Conservation (phyloP, 345 rosid species). For the Pistacia integerrima region DNA sequence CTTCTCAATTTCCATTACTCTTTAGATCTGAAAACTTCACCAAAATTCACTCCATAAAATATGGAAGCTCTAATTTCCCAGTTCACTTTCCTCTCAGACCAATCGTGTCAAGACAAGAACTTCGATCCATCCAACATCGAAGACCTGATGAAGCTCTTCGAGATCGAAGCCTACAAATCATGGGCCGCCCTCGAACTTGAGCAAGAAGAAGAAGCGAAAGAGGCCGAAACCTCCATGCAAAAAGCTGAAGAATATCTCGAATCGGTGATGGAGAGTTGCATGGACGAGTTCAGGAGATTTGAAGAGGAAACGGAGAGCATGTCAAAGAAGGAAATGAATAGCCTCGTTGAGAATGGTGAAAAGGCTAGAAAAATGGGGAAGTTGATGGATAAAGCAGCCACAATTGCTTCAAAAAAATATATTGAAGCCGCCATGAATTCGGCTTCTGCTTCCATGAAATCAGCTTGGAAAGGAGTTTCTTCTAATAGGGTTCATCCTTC, state of each 20-base stretch:
- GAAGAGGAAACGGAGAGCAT: conserved; percentile 74
- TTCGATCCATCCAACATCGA: conserved; percentile 77
- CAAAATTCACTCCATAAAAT: background rate
- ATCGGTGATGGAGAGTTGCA: conserved; percentile 71
- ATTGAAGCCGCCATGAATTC: conserved; percentile 76
- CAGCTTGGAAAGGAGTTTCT: conserved; percentile 68
- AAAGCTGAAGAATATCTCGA: conserved; percentile 67
- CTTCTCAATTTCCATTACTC: background rate
- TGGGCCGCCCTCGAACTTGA: conserved; percentile 77
- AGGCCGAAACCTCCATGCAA: conserved; percentile 49
- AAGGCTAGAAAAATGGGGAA: conserved; percentile 64
- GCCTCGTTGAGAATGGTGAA: conserved; percentile 58
- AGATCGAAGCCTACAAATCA: conserved; percentile 76
- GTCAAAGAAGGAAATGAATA: conserved; percentile 39
- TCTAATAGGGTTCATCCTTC: conserved; percentile 79
- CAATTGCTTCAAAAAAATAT: conserved; percentile 62
- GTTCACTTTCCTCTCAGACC: conserved; percentile 74
- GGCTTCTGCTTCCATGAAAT: conserved; percentile 81
- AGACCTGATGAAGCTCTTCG: conserved; percentile 78
- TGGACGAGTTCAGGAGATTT: conserved; percentile 69
- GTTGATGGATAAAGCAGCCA: conserved; percentile 61
- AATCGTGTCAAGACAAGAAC: conserved; percentile 62
- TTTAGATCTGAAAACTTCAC: background rate
- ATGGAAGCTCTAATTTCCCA: conserved; percentile 86
- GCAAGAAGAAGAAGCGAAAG: conserved; percentile 39